Evolutionary conservation across 495 filamentous ascomycete species (phyloP).

Genomic region (Clavariopsis aquatica): DNA sequence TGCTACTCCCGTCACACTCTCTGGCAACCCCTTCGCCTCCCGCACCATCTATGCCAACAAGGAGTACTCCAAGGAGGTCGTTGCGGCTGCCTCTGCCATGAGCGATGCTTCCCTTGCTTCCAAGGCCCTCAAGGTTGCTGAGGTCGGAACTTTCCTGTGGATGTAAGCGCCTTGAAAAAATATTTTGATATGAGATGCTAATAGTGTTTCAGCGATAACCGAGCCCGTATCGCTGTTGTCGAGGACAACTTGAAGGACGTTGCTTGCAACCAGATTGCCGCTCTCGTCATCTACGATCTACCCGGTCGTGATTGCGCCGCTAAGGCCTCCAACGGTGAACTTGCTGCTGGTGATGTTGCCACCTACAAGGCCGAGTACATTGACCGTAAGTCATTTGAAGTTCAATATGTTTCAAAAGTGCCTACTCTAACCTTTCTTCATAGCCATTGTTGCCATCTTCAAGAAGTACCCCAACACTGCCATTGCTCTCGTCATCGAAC

Average conservation of each 20-base stretch:
- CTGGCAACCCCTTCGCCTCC: slow-evolving; percentile 56
- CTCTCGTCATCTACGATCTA: slow-evolving; percentile 69
- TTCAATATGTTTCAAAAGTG: background rate
- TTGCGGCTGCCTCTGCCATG: slow-evolving; percentile 49
- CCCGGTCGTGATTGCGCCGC: slow-evolving; percentile 79
- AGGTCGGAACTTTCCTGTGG: slow-evolving; percentile 71
- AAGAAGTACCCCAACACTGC: slow-evolving; percentile 57
- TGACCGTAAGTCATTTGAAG: slow-evolving; percentile 47
- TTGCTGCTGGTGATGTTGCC: slow-evolving; percentile 58
- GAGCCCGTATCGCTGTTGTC: slow-evolving; percentile 26
- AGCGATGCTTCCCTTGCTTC: slow-evolving; percentile 45
- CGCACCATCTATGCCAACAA: slow-evolving; percentile 60
- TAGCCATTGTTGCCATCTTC: slow-evolving; percentile 58
- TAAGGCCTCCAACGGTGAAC: slow-evolving; percentile 75
- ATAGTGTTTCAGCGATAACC: slow-evolving; percentile 22
- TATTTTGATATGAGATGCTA: background rate
- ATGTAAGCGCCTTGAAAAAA: slow-evolving; percentile 51
- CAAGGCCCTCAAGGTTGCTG: slow-evolving; percentile 56
- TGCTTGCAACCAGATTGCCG: slow-evolving; percentile 36
- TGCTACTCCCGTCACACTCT: slow-evolving; percentile 53
- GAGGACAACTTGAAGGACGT: slow-evolving; percentile 31
- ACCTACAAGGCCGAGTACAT: slow-evolving; percentile 70
- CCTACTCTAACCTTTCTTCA: slow-evolving; percentile 40
- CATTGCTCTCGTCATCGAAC: slow-evolving; percentile 64
- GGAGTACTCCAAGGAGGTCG: slow-evolving; percentile 58